Percentiles rank a stretch among this genome's conserved stretches.
phyloP scores from a whole-genome alignment of 2,329 filamentous ascomycete species.

The Trichoderma citrinoviride region DNA sequence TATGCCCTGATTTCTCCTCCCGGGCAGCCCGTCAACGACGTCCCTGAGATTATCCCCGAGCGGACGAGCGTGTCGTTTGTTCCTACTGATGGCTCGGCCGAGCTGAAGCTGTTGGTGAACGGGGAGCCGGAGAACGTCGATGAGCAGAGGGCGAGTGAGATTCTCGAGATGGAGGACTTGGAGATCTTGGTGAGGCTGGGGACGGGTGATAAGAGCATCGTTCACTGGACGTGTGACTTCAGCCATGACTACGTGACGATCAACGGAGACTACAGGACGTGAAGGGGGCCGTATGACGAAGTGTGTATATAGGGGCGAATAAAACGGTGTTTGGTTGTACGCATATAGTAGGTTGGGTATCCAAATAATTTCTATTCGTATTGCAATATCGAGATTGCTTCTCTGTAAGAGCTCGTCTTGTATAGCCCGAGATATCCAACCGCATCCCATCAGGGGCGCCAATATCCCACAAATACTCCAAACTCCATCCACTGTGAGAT shows the following conservation, averaged over 20 bases:
- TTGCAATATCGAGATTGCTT: background rate
- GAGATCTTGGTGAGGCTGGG: constrained; percentile 75
- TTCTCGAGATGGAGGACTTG: constrained; percentile 72
- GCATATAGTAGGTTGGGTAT: background rate
- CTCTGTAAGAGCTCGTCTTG: background rate
- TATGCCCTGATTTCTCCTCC: constrained; percentile 67
- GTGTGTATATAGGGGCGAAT: background rate
- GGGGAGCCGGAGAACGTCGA: constrained; percentile 79
- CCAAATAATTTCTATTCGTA: background rate
- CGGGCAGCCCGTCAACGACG: constrained; percentile 55
- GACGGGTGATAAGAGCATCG: constrained; percentile 64
- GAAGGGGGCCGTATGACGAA: background rate
- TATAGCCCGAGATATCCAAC: background rate
- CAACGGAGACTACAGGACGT: constrained; percentile 67
- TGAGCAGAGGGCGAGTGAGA: constrained; percentile 72
- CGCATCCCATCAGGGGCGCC: background rate
- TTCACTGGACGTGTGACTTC: constrained; percentile 85
- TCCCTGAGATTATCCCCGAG: constrained; percentile 63
- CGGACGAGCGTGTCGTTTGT: constrained; percentile 77
- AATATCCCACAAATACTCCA: constrained; percentile 10
- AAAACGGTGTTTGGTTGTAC: background rate
- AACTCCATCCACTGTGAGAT: background rate
- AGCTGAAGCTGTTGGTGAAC: constrained; percentile 72
- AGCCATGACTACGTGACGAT: constrained; percentile 76
- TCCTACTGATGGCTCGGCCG: constrained; percentile 70